phyloP scores from a whole-genome alignment of 805 yeast species.

The Schwanniomyces sp. region DNA sequence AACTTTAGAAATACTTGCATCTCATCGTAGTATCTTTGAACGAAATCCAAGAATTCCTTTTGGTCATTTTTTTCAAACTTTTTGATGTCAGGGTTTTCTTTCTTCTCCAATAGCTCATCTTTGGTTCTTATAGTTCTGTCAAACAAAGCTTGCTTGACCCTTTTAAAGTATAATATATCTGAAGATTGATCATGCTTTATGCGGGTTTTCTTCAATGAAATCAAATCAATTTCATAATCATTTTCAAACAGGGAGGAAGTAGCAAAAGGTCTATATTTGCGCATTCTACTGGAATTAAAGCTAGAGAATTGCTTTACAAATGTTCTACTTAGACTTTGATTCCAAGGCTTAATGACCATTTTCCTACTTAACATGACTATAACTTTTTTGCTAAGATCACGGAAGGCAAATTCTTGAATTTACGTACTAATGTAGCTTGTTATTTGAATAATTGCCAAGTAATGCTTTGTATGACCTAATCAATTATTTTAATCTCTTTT shows the following conservation, averaged over 20 bases:
- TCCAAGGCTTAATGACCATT: background rate
- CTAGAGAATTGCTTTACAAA: background rate
- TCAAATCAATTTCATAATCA: constrained; percentile 22
- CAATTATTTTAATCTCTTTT: too few relatives aligned
- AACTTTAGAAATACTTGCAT: constrained; percentile 19
- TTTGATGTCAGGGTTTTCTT: constrained; percentile 7
- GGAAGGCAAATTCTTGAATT: background rate
- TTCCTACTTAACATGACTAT: background rate
- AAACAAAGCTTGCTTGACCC: background rate
- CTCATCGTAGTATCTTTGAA: constrained; percentile 17
- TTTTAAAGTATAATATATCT: background rate
- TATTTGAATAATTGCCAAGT: too few relatives aligned
- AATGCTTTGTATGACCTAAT: too few relatives aligned
- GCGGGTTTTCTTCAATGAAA: constrained; percentile 17
- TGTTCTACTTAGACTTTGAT: background rate
- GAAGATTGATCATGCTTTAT: background rate
- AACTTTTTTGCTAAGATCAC: background rate
- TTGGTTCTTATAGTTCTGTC: background rate
- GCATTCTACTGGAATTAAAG: background rate
- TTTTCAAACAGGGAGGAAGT: constrained; percentile 8
- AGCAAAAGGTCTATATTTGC: constrained; percentile 4
- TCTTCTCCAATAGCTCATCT: background rate
- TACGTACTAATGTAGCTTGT: background rate
- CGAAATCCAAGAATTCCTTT: constrained; percentile 12
- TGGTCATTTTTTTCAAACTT: constrained; percentile 1